Evolutionary conservation across 2,329 filamentous ascomycete species (phyloP), one percentile per base, ranked within the genome.

Genomic region (Trichoderma cornu-damae): DNA sequence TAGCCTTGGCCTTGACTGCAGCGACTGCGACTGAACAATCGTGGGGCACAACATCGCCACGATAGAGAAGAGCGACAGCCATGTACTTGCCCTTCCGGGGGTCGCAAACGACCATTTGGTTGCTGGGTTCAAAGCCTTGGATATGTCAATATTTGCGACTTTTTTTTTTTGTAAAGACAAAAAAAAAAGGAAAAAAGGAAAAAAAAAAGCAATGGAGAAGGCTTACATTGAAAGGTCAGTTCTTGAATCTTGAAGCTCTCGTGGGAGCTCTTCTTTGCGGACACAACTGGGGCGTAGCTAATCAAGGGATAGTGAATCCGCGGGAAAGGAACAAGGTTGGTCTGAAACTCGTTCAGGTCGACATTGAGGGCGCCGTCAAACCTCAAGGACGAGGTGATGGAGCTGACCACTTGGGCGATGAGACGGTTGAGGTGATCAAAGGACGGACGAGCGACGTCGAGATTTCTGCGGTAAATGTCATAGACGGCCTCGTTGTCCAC

Each of bases 171-270:
- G n/a, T n/a, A n/a, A n/a, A n/a, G n/a, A n/a, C n/a, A n/a, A n/a
- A n/a, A n/a, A n/a, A n/a, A n/a, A n/a, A n/a, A n/a, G n/a, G n/a
- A n/a, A n/a, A n/a, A n/a, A n/a, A n/a, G n/a, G n/a, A n/a, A n/a
- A n/a, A n/a, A 14, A 30, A 14, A 3, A 76, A 81, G 69, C 6
- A 4, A 18, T 14, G 50, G 8, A 5, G 40, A 37, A 2, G 14
- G 14, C 51, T 46, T 78, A 88, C 85, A 88, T 72, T 88, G 85
- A 76, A 87, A 84, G 69, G 85, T 88, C 62, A 88, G 75, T 64
- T 94, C 90, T 61, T 84, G 81, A 56, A 91, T 86, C 79, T 90
- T 90, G 84, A 92, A 92, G 78, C 87, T 90, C 79, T 94, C 89
- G 70, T 94, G 89, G 47, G 85, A 83, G 73, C 87, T 90, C 82